Percentiles rank a stretch among this genome's conserved stretches.
Evolutionary conservation across 345 rosid genomes (phyloP).

Genomic region (Populus deltoides): DNA sequence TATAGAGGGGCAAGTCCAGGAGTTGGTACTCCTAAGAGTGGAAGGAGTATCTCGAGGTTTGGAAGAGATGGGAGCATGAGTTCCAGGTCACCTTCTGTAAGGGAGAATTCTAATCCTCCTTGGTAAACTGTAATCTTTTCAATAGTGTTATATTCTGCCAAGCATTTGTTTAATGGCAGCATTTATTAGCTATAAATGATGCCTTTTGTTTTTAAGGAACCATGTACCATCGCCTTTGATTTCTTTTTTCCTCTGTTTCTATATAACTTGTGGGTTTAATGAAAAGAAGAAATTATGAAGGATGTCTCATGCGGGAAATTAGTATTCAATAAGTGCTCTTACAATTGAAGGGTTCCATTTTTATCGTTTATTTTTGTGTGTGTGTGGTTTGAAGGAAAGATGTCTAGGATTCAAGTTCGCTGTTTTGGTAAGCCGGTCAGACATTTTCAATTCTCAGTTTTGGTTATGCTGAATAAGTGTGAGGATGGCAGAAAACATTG

Average conservation of each 20-base stretch:
- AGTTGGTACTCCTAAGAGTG: slow-evolving; percentile 63
- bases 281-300: not conserved
- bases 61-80: slow-evolving; percentile 64
- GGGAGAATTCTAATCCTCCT: slow-evolving; percentile 52
- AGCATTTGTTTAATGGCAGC: not conserved
- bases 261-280: not conserved
- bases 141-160: not conserved
- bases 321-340: not conserved
- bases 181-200: not conserved
- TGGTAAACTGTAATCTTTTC: slow-evolving; percentile 33
- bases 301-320: not conserved
- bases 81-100: slow-evolving; percentile 50
- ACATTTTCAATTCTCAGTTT: not conserved
- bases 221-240: not conserved
- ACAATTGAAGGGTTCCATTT: no score
- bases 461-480: not conserved
- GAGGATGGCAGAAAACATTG: not conserved
- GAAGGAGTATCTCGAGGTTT: slow-evolving; percentile 71
- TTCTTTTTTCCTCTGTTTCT: not conserved
- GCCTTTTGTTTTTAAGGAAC: not conserved
- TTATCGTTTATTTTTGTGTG: not conserved
- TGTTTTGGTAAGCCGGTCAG: no score
- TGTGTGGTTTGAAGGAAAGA: not conserved
- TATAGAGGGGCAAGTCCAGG: slow-evolving; percentile 83
- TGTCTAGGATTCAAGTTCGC: not conserved